These are phyloP conservation scores for Nannizziopsis arthrosporioides DNA, from an alignment of 2,329 filamentous ascomycete species.

Conservation along the genomic window DNA sequence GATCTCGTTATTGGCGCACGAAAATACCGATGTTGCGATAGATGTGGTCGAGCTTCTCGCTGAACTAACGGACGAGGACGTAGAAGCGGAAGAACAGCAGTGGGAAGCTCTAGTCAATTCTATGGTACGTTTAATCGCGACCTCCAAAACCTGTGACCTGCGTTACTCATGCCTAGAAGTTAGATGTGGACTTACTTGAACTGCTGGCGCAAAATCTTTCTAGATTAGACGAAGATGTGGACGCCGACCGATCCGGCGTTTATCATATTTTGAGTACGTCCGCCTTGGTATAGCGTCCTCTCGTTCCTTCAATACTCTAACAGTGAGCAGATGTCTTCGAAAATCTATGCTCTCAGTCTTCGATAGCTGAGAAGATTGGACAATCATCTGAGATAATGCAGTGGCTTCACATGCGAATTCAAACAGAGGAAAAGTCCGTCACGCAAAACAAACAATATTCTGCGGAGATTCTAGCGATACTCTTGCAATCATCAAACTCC, in stretches of 20 bases:
- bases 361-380: constrained; percentile 60
- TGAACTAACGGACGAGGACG: constrained; percentile 89
- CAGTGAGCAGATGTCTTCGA: constrained; percentile 56
- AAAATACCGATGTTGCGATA: constrained; percentile 95
- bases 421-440: constrained; percentile 54
- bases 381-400: constrained; percentile 54
- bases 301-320: neutral
- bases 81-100: constrained; percentile 64
- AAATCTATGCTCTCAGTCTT: constrained; percentile 62
- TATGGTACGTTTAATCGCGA: constrained; percentile 32
- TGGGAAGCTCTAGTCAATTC: constrained; percentile 64
- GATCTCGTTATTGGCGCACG: constrained; percentile 74
- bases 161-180: constrained; percentile 19
- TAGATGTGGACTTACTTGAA: constrained; percentile 34
- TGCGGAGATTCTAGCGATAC: constrained; percentile 79
- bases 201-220: constrained; percentile 48
- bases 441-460: constrained; percentile 92
- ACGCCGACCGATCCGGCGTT: constrained; percentile 68
- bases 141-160: neutral
- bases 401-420: constrained; percentile 68
- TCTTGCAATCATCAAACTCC: constrained; percentile 61
- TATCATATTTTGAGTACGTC: constrained; percentile 61
- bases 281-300: neutral
- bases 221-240: constrained; percentile 61
- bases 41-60: constrained; percentile 77